Evolutionary conservation across 2,329 filamentous ascomycete species (phyloP), one percentile per base, ranked within the genome.

Genomic region (Monilinia fructicola): DNA sequence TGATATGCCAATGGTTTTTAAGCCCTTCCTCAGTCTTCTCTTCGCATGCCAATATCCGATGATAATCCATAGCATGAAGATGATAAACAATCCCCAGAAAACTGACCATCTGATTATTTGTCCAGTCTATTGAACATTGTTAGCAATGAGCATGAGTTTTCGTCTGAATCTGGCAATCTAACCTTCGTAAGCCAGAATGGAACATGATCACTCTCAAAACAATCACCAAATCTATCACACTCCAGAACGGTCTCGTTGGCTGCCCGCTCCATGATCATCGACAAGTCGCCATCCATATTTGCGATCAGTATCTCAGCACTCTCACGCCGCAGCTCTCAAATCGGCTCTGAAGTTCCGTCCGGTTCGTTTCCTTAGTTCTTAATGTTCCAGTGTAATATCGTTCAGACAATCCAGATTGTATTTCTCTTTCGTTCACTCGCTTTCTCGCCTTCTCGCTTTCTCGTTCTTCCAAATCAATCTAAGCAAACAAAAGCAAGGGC

Each of bases 31-130:
- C 70, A 93, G 81, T 56, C 91, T 83, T 55, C 79, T 78, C 76
- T 85, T 85, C 55, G 90, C 91, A 78, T 94, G 91, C 56, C 85
- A 78, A 76, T 90, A 90, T 68, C 90, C 90, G 67, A 85, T 81
- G 64, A 91, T 71, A 73, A 93, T 81, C 81, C 87, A 92, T 53
- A 82, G 73, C 63, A 86, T 76, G 73, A 91, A 78, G 68, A 87
- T 66, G 65, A 83, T 67, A 72, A 91, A 80, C 70, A 94, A 76
- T 69, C 81, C 79, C 68, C 85, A 83, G 74, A 93, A 86, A 68
- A 94, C 78, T 56, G 84, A 82, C 85, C 90, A 94, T 78, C 91
- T 90, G 73, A 92, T 80, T 67, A 78, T 78, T 64, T 74, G 72
- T 40, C 74, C 75, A 46, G 66, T 73, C 75, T 77, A 26, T 42